Evolutionary conservation across 768 basidiomycete genomes (phyloP), one percentile per base, ranked within the genome.

Genomic region (Imleria badia): DNA sequence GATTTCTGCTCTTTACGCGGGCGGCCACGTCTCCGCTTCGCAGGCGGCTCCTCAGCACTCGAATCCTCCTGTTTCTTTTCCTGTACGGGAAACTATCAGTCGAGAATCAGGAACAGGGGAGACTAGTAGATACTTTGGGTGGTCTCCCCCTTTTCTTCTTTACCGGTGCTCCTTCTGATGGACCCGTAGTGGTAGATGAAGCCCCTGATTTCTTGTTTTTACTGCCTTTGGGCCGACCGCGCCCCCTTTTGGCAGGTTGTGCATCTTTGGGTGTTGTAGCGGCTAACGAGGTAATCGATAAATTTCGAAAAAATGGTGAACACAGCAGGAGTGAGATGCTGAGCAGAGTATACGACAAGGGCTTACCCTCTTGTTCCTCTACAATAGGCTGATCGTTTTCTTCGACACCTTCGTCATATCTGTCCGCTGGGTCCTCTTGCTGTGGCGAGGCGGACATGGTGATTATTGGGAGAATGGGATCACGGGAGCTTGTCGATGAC

Each of bases 141-240:
- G 80, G 80, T 58, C 80, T 70, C 23, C 80, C 80, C 58, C 80
- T 71, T 50, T 77, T 79, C 62, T 76, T 74, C 72, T 78, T 79
- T 49, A 65, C 49, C 41, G 58, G 66, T 22, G 65, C 38, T 2
- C 64, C 68, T 48, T 69, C 67, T 56, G 72, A 61, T 48, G 66
- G 58, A 29, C 56, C 56, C 14, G 64, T 58, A 17, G 72, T 59
- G 15, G 71, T 36, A 51, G 71, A 61, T 36, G 72, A 60, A 55
- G 66, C 73, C 67, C 69, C 65, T 60, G 67, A 70, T 66, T 79
- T 81, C 76, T 82, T 84, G 73, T 84, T 84, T 76, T 90, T 94
- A 73, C 89, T 91, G 63, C 93, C 93, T 71, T 87, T 91, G 56
- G 94, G 94, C 60, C 94, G 84, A 50, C 94, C 94, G 44, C 94